Evolutionary conservation across 371 early-diverging fungal genomes (phyloP), one percentile per base, ranked within the genome.

Genomic region (Catenaria anguillulae): DNA sequence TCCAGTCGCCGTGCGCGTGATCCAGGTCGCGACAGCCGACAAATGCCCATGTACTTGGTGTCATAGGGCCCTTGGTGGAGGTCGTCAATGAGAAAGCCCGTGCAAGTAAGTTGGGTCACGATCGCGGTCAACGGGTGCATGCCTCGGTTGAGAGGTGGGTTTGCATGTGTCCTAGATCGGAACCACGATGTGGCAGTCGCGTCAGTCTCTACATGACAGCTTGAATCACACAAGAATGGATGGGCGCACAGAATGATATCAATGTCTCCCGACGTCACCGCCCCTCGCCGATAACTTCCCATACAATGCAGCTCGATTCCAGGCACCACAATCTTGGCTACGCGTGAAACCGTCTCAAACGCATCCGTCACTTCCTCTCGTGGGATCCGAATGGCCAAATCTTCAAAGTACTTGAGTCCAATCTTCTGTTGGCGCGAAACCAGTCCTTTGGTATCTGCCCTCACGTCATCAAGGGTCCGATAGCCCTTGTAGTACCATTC

Each of bases 231-330:
- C 19, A 23, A 21, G 5, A 5, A 24, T 5, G 24, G 52, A 26
- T 13, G 23, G 29, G 23, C 52, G 24, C 61, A 63, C 55, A 71
- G 46, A 12, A 75, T 56, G 31, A 76, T 50, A 37, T 77, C 77
- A 15, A 72, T 67, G 54, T 77, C 77, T 0, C 77, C 77, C 0
- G 17, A 37, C 4, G 37, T 55, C 8, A 62, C 56, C 24, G 60
- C 52, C 26, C 77, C 77, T 0, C 77, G 70, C 24, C 75, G 66
- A 58, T 68, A 77, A 0, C 70, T 69, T 2, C 77, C 77, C 70
- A 69, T 70, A 55, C 70, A 65, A 0, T 23, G 29, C 46, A 61
- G 54, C 10, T 60, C 58, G 12, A 66, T 65, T 31, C 68, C 71
- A 3, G 70, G 26, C 2, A 36, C 10, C 15, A 58, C 13, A 15